Evolutionary conservation across 768 basidiomycete genomes (phyloP).

Genomic region (button mushroom (Agaricus bisporus)): DNA sequence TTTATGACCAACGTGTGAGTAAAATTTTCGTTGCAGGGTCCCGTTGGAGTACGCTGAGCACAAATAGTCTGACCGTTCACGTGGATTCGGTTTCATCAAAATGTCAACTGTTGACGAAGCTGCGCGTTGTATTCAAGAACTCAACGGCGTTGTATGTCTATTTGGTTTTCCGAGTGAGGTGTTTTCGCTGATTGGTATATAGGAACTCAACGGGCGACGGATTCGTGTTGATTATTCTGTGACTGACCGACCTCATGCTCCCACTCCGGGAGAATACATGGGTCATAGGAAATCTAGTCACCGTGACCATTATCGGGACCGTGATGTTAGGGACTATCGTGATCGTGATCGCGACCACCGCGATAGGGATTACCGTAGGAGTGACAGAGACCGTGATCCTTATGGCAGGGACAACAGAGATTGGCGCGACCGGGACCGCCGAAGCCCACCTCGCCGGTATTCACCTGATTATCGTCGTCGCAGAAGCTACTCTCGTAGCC

Average conservation of each 20-base stretch:
- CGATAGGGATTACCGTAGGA: conserved; percentile 37
- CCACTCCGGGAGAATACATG: conserved; percentile 98
- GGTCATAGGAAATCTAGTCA: conserved; percentile 64
- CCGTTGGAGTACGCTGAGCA: not conserved
- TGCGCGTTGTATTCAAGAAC: conserved; percentile 75
- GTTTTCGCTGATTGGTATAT: conserved; percentile 8
- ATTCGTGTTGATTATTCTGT: conserved; percentile 98
- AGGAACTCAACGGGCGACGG: conserved; percentile 93
- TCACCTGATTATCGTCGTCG: conserved; percentile 75
- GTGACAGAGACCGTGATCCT: conserved; percentile 52
- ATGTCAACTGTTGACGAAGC: conserved; percentile 92
- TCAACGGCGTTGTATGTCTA: conserved; percentile 82
- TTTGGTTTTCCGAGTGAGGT: not conserved
- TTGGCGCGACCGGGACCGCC: conserved; percentile 79
- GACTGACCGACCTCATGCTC: conserved; percentile 88
- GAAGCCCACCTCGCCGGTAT: conserved; percentile 69
- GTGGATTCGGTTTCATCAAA: conserved; percentile 96
- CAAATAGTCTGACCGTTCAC: conserved; percentile 78
- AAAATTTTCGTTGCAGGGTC: conserved; percentile 1
- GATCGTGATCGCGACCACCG: conserved; percentile 28
- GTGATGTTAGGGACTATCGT: conserved; percentile 31
- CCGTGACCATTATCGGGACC: conserved; percentile 31
- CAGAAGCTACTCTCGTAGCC: conserved; percentile 74
- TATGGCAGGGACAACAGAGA: conserved; percentile 69
- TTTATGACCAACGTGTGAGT: conserved; percentile 93